These are phyloP conservation scores for Penicillium sp. DNA, from an alignment of 2,329 filamentous ascomycete species.

Conservation along the genomic window DNA sequence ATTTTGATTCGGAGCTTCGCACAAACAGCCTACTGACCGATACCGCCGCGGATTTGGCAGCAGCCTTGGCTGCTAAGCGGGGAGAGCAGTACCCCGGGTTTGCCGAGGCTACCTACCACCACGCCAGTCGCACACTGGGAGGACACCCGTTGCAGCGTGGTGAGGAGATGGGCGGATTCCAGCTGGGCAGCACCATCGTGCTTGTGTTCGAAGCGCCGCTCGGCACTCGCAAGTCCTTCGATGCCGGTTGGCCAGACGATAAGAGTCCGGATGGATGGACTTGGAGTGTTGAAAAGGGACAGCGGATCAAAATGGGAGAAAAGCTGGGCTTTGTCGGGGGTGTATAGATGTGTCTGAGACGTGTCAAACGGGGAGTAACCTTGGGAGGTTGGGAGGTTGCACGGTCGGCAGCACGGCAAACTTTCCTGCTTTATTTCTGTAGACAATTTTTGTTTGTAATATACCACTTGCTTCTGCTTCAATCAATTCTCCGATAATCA, in stretches of 20 bases:
- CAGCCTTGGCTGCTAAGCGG: slow-evolving; percentile 69
- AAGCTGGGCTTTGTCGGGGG: slow-evolving; percentile 68
- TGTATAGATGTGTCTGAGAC: neutral
- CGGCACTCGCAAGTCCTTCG: slow-evolving; percentile 55
- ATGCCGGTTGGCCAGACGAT: slow-evolving; percentile 59
- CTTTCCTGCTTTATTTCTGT: neutral
- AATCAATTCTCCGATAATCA: too few relatives aligned
- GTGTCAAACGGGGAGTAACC: neutral
- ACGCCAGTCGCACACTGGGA: slow-evolving; percentile 71
- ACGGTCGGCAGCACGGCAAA: neutral
- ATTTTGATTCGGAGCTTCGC: slow-evolving; percentile 91
- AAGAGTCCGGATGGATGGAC: slow-evolving; percentile 68
- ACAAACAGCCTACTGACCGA: slow-evolving; percentile 91
- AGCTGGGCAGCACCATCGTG: slow-evolving; percentile 90
- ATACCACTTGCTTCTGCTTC: slow-evolving; percentile 7
- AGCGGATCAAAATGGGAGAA: slow-evolving; percentile 85
- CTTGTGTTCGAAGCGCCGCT: slow-evolving; percentile 93
- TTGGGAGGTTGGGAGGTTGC: neutral
- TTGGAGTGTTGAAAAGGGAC: slow-evolving; percentile 84
- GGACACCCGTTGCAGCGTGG: slow-evolving; percentile 82
- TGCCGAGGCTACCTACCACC: slow-evolving; percentile 82
- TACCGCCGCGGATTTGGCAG: slow-evolving; percentile 82
- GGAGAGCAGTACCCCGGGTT: slow-evolving; percentile 89
- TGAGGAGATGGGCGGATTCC: slow-evolving; percentile 98
- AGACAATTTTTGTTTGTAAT: slow-evolving; percentile 5